Evolutionary conservation across 139 green algal genomes (phyloP).

Genomic region (Raphidocelis subcapitata): DNA sequence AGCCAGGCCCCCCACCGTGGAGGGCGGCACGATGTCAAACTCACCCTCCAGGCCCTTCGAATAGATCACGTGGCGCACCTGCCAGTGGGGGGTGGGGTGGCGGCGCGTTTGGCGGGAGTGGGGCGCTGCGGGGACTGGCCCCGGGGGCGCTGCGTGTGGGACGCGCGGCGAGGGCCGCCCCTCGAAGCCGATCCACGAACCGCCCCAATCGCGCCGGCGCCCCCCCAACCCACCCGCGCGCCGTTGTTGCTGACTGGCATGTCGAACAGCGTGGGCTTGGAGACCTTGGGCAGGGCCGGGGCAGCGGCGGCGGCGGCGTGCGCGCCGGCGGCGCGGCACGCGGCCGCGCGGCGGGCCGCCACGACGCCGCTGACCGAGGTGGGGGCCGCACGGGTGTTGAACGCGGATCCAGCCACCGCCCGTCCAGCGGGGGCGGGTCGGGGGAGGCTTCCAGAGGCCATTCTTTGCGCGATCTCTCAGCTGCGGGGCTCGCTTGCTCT

Average conservation of each 20-base stretch:
- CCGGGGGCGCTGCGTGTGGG: background rate
- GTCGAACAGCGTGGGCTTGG: slow-evolving; percentile 58
- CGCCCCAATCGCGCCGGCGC: no score
- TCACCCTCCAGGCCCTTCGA: slow-evolving; percentile 57
- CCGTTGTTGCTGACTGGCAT: slow-evolving; percentile 67
- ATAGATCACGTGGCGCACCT: slow-evolving; percentile 64
- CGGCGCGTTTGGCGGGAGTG: background rate
- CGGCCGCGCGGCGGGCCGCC: no score
- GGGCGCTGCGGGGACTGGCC: background rate
- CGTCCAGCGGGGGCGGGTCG: no score
- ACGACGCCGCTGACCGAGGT: no score
- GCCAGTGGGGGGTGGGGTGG: background rate
- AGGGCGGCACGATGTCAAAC: slow-evolving; percentile 55
- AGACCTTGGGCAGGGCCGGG: slow-evolving; percentile 4
- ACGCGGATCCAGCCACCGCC: no score
- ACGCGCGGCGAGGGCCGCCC: background rate
- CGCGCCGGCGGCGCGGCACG: no score
- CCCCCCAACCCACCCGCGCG: slow-evolving; percentile 37
- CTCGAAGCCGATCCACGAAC: no score
- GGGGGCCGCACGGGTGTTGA: no score
- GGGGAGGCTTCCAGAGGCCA: no score
- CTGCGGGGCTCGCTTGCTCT: no score
- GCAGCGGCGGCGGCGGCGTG: no score
- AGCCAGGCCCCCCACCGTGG: slow-evolving; percentile 57
- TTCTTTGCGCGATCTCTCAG: no score